phyloP scores from a whole-genome alignment of 345 rosid species.

The Carallia pectinifolia region DNA sequence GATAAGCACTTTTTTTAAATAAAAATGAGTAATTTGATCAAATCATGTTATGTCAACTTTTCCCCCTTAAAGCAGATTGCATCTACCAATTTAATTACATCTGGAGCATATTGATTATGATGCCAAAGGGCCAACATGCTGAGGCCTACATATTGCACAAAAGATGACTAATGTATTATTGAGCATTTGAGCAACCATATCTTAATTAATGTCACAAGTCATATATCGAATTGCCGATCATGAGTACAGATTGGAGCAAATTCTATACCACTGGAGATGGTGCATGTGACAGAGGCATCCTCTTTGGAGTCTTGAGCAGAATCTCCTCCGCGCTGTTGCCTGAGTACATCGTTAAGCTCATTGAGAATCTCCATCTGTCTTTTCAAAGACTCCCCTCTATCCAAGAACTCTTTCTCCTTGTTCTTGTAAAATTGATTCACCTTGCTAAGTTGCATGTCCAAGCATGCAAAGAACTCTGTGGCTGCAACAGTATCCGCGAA shows the following conservation, averaged over 20 bases:
- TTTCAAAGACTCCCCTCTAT: slow-evolving; percentile 81
- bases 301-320: slow-evolving; percentile 57
- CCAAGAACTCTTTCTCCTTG: slow-evolving; percentile 87
- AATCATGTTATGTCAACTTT: no score
- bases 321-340: slow-evolving; percentile 49
- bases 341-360: slow-evolving; percentile 60
- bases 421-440: slow-evolving; percentile 80
- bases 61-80: no score
- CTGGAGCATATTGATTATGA: no score
- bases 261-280: slow-evolving; percentile 66
- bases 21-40: no score
- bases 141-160: no score
- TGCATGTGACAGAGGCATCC: slow-evolving; percentile 73
- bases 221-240: no score
- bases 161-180: no score
- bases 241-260: not conserved
- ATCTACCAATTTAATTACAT: no score
- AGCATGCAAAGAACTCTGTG: slow-evolving; percentile 67
- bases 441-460: slow-evolving; percentile 85
- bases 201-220: no score
- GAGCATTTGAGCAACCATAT: no score
- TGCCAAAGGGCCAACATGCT: no score
- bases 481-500: slow-evolving; percentile 77
- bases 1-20: no score
- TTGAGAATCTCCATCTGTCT: slow-evolving; percentile 82